Conservation (phyloP, 2,329 filamentous ascomycete genomes). For the Colletotrichum theobromicola region DNA sequence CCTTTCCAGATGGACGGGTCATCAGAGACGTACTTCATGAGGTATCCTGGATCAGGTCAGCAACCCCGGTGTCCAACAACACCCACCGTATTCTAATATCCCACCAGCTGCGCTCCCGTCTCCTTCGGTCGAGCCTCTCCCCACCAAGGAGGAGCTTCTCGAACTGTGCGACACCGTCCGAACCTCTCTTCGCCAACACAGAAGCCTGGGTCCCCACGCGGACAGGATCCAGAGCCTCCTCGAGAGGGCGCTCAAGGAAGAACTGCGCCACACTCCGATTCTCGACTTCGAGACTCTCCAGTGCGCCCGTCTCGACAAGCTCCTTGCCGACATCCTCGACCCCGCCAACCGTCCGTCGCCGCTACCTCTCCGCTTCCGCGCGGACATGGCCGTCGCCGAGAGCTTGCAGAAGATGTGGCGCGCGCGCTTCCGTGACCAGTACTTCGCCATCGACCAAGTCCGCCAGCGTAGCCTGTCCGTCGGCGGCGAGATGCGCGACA, state of each 20-base stretch:
- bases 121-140: neutral
- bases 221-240: conserved; percentile 45
- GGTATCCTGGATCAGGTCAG: conserved; percentile 14
- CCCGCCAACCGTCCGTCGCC: conserved; percentile 30
- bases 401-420: conserved; percentile 48
- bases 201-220: conserved; percentile 34
- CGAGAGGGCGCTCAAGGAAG: conserved; percentile 41
- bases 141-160: conserved; percentile 29
- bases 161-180: conserved; percentile 49
- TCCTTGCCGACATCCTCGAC: conserved; percentile 44
- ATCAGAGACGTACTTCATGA: conserved; percentile 10
- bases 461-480: conserved; percentile 40
- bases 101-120: neutral
- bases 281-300: conserved; percentile 45
- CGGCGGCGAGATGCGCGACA: conserved; percentile 44
- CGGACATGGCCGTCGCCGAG: conserved; percentile 40
- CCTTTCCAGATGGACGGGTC: conserved; percentile 13
- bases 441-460: conserved; percentile 49
- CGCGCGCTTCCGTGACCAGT: conserved; percentile 47
- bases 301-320: conserved; percentile 45
- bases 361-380: conserved; percentile 33
- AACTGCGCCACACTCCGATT: conserved; percentile 34
- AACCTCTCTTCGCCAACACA: conserved; percentile 34
- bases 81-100: neutral
- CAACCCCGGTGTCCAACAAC: neutral